These are phyloP conservation scores for Solanum chiquidenum DNA, from an alignment of 257 asterid species.

Conservation along the genomic window DNA sequence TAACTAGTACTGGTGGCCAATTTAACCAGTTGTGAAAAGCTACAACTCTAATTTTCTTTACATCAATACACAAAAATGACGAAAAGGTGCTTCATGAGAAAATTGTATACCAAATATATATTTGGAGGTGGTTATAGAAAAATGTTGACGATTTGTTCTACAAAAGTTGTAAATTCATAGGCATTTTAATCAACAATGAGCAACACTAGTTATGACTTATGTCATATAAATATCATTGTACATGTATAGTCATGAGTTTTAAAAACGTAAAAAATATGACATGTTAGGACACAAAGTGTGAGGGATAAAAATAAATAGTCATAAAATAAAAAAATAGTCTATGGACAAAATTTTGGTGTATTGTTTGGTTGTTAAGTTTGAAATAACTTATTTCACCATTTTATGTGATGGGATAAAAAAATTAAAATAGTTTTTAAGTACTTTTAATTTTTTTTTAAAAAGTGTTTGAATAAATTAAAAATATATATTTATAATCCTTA, in stretches of 20 bases:
- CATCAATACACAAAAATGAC: neutral
- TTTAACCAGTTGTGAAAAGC: neutral
- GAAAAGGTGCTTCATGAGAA: neutral
- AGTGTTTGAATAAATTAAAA: too few relatives aligned
- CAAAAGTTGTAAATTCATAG: neutral
- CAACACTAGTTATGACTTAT: neutral
- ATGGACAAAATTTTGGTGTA: rapidly evolving
- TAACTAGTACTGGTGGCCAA: neutral
- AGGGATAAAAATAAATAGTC: too few relatives aligned
- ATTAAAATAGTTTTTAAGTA: neutral
- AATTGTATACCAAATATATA: neutral
- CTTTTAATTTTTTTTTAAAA: too few relatives aligned
- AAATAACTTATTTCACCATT: too few relatives aligned
- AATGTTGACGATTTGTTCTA: neutral
- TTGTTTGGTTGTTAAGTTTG: neutral
- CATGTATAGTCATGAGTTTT: neutral
- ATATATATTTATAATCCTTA: too few relatives aligned
- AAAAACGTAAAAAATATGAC: neutral
- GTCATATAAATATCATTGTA: neutral
- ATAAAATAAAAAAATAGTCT: too few relatives aligned
- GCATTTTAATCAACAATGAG: neutral
- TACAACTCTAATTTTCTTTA: neutral
- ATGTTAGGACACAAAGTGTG: neutral
- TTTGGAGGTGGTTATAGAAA: neutral
- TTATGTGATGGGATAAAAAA: neutral